Conservation (phyloP, 2,329 filamentous ascomycete species). For the Clarireedia sp. region DNA sequence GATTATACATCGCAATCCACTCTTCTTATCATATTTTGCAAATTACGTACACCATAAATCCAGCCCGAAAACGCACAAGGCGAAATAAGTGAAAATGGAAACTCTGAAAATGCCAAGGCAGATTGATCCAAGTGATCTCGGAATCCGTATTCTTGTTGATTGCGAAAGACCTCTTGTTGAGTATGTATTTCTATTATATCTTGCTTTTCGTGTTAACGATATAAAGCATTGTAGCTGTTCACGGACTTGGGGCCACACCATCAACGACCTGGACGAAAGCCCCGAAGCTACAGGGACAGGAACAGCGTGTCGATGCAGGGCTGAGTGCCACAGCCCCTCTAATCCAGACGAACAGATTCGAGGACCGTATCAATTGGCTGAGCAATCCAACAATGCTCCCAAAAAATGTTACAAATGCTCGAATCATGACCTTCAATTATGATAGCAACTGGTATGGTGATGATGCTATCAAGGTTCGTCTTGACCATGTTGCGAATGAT, state of each 20-base stretch:
- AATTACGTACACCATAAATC: background rate
- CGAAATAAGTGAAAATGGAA: background rate
- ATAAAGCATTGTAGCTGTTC: background rate
- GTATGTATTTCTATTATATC: background rate
- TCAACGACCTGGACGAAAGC: background rate
- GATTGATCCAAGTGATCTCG: background rate
- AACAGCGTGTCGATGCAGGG: no score
- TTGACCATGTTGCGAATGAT: background rate
- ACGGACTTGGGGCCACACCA: background rate
- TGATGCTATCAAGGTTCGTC: background rate
- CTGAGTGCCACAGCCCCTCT: no score
- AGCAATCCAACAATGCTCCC: background rate
- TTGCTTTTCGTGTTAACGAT: background rate
- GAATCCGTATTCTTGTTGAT: background rate
- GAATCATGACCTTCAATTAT: slow-evolving; percentile 2
- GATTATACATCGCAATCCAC: no score
- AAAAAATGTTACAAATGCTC: background rate
- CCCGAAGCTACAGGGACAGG: background rate
- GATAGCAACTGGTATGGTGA: slow-evolving; percentile 2
- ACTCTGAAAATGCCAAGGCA: background rate
- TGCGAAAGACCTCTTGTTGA: background rate
- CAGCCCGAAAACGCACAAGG: background rate
- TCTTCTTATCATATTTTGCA: no score
- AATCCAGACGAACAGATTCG: no score
- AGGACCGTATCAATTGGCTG: background rate